Conservation (phyloP, 2,329 filamentous ascomycete species). For the Xylaria arbuscula region DNA sequence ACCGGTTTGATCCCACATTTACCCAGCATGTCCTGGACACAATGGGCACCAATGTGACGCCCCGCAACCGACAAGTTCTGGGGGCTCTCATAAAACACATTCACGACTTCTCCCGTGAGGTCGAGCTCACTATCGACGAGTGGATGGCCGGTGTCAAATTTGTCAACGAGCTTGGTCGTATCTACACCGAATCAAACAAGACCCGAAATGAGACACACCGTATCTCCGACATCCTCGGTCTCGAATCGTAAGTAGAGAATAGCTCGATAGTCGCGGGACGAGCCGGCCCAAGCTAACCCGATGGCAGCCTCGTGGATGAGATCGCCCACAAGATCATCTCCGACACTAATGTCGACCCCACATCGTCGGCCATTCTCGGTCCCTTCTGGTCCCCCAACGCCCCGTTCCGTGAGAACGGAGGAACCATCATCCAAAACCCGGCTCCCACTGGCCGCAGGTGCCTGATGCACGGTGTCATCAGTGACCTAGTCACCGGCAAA, state of each 20-base stretch:
- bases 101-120: slow-evolving; percentile 82
- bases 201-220: slow-evolving; percentile 80
- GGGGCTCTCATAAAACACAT: slow-evolving; percentile 74
- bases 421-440: slow-evolving; percentile 72
- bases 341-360: slow-evolving; percentile 70
- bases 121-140: slow-evolving; percentile 80
- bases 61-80: slow-evolving; percentile 73
- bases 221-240: slow-evolving; percentile 77
- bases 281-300: slow-evolving; percentile 22
- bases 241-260: slow-evolving; percentile 70
- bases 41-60: slow-evolving; percentile 75
- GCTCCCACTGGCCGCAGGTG: slow-evolving; percentile 68
- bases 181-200: slow-evolving; percentile 63
- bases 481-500: slow-evolving; percentile 55
- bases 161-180: slow-evolving; percentile 78
- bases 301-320: slow-evolving; percentile 69
- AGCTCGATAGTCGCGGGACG: not conserved
- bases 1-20: slow-evolving; percentile 78
- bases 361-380: slow-evolving; percentile 80
- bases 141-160: slow-evolving; percentile 81
- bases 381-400: slow-evolving; percentile 83
- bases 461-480: slow-evolving; percentile 76
- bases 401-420: slow-evolving; percentile 75
- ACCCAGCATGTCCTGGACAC: slow-evolving; percentile 78
- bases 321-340: slow-evolving; percentile 73